Evolutionary conservation across 1,139 yeast genomes (phyloP), one percentile per base, ranked within the genome.

Genomic region (Starmera stellimalicola): DNA sequence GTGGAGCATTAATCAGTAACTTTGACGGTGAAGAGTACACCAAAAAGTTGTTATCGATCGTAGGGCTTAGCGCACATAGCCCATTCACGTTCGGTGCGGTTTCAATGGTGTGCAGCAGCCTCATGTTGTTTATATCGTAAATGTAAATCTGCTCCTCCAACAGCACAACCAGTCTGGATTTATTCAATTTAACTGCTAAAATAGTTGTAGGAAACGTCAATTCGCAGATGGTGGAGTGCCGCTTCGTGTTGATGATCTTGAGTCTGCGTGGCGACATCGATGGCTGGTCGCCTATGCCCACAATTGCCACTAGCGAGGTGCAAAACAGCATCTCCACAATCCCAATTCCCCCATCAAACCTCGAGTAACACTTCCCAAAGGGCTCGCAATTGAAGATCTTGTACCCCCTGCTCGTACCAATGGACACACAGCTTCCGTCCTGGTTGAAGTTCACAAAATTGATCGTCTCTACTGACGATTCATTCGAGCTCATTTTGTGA

Each of bases 241-340:
- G 68, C 53, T 83, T 85, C 3, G 95, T 84, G 60, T 93, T 91
- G 41, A 87, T 67, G 37, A 87, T 77, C 52, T 77, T 76, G 38
- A 91, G 65, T 44, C 87, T 73, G 37, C 96, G 67, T 11, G 95
- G 94, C 7, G 94, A 80, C 48, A 80, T 68, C 9, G 71, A 58
- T 2, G 87, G 78, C 47, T 78, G 87, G 47, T 85, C 95, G 6
- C 95, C 95, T 38, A 79, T 60, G 2, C 94, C 95, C 4, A 88
- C 94, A 9, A 85, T 67, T 1, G 94, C 96, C 18, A 91, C 68
- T 30, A 91, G 65, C 2, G 95, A 83, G 0, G 98, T 85, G 37
- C 85, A 73, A 50, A 85, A 91, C 27, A 91, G 68, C 97, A 91
- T 88, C 55, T 88, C 96, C 23, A 87, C 81, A 14, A 84, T 69